Percentiles rank a stretch among this genome's conserved stretches.
These are phyloP conservation scores for Colletotrichum tropicale DNA, from an alignment of 2,329 filamentous ascomycete species.

Conservation along the genomic window DNA sequence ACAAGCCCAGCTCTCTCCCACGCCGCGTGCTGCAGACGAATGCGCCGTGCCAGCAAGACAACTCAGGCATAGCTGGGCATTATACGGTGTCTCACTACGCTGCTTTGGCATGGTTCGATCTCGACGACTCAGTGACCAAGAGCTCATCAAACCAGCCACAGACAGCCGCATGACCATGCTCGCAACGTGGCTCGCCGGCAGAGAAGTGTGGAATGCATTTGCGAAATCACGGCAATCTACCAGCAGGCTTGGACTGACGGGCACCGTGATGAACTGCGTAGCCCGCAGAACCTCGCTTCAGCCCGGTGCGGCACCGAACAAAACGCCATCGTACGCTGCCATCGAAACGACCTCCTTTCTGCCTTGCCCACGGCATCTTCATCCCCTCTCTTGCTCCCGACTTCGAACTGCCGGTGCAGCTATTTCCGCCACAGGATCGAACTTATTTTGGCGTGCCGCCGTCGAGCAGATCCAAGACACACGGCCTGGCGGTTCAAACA, in stretches of 20 bases:
- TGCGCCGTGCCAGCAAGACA: background rate
- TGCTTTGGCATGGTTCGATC: background rate
- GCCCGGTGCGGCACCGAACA: background rate
- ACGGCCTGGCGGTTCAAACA: background rate
- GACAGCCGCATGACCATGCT: background rate
- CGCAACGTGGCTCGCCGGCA: background rate
- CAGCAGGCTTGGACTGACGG: background rate
- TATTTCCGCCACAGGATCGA: background rate
- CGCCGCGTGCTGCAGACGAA: background rate
- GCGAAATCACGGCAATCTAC: background rate
- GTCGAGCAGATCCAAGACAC: slow-evolving; percentile 16
- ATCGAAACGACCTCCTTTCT: background rate
- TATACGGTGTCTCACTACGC: background rate
- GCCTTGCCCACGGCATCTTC: background rate
- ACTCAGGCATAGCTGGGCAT: background rate
- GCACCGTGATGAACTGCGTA: background rate
- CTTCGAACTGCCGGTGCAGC: background rate
- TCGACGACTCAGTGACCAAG: background rate
- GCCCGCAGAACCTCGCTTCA: background rate
- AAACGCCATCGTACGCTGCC: background rate
- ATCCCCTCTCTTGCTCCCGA: background rate
- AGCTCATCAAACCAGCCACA: background rate
- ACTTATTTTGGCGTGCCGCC: background rate
- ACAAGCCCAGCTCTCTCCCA: background rate
- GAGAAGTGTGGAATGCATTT: background rate